Base-by-base conservation (phyloP, 148 eudicot genomes). In the Cornus florida region DNA sequence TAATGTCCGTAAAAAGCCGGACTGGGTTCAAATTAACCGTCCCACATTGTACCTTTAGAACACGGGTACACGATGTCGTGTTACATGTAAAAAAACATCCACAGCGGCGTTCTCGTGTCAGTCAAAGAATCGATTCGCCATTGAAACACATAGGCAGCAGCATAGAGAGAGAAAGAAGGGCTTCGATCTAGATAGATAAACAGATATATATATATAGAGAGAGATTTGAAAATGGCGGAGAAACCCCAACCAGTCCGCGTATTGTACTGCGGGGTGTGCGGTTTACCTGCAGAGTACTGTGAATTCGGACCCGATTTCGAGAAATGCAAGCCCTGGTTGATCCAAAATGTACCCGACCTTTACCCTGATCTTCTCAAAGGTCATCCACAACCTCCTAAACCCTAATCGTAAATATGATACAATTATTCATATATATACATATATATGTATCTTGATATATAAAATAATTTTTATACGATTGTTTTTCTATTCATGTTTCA, bases 231-330 rank as follows among this genome's bases (percentile, higher is more conserved):
- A 17, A 92, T 92, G 98, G 91, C 94, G 81, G 97, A 93, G 64
- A 95, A 95, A 72, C 90, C 88, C 65, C 92, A 91, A 75, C 81
- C 96, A 0, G 88, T 91, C 69, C 76, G 80, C 59, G 97, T 95
- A 6, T 23, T 88, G n/a, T 93, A 95, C 87, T 93, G 98, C 67
- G 96, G 92, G 1, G 89, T 90, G 0, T 93, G 98, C 72, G 92
- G 94, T 11, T 87, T 95, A 73, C 97, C 97, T 2, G 88, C 97
- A 2, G 98, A 95, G 84, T 95, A 93, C 81, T 95, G 97, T 79
- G 98, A 95, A 79, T 95, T 95, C 77, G 98, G 98, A 2, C 88
- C 97, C 75, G 97, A 95, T 48, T 95, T 95, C 79, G 96, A 90
- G 20, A 90, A 86, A 80, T 95, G 98, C 87, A 95, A 95, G 82